A percentile compares a stretch with the other conserved stretches of the same genome.
Evolutionary conservation across 1,284 basidiomycete species (phyloP).

Genomic region (Sanguinoderma infundibulare): DNA sequence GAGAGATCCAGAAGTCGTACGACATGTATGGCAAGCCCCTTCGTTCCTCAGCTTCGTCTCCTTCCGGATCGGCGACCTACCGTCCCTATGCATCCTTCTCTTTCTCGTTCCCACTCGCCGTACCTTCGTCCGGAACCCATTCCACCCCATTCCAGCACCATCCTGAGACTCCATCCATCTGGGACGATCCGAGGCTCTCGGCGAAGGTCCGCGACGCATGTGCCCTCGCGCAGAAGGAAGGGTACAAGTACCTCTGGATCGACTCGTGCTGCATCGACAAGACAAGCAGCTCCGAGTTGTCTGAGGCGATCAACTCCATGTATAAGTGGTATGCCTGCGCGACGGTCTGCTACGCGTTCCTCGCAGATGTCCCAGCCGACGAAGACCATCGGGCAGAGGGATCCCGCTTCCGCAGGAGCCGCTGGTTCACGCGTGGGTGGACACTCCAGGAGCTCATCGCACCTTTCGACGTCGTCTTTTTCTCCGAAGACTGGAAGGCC

Average conservation of each 20-base stretch:
- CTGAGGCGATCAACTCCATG: slow-evolving; percentile 15
- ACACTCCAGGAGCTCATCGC: slow-evolving; percentile 4
- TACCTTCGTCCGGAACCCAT: too few species aligned
- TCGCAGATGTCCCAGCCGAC: neutral
- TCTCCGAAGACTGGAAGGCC: neutral
- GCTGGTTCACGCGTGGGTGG: neutral
- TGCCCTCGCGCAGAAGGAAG: neutral
- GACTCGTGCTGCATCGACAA: slow-evolving; percentile 20
- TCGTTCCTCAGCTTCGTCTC: neutral
- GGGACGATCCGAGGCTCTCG: neutral
- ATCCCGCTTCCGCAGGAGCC: neutral
- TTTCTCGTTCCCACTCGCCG: too few species aligned
- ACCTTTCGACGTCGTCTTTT: neutral
- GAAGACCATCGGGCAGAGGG: neutral
- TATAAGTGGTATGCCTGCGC: neutral
- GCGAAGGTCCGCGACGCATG: slow-evolving; percentile 7
- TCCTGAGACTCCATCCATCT: neutral
- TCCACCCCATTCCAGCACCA: too few species aligned
- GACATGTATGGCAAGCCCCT: neutral
- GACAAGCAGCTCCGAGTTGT: slow-evolving; percentile 12
- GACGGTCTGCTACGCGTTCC: neutral
- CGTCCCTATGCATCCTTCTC: too few species aligned
- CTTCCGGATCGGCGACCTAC: too few species aligned
- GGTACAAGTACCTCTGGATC: slow-evolving; percentile 9
- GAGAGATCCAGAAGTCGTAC: neutral